Base-by-base conservation (phyloP, 169 alveolate species). In the Plasmodium billcollinsi region DNA sequence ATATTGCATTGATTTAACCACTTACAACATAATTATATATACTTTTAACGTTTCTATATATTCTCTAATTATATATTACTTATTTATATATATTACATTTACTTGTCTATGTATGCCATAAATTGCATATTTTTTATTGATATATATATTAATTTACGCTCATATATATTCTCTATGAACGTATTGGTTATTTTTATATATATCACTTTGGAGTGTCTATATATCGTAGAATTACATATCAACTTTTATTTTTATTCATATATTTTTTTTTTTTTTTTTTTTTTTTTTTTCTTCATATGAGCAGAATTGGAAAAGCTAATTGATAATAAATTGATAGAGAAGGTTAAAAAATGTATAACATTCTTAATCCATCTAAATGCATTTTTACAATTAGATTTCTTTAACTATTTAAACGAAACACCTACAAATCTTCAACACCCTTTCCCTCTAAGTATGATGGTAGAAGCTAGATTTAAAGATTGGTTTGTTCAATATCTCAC, bases 361-460 rank as follows among this genome's bases (percentile, higher is more conserved):
- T 78, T 78, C 5, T n/a, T 65, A 11, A 24, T 78, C 11, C 89
- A 78, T n/a, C 71, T 78, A 18, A 78, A 39, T 58, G 29, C 89
- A 54, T n/a, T 78, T 5, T 59, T 78, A 12, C 89, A 78, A 15
- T 18, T 78, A 45, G 89, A 78, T 20, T 78, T 78, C 56, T 78
- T 78, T 24, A 65, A 66, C 15, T 78, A 78, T 47, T 71, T 78
- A 12, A 78, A 78, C 49, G 89, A 78, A 45, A 63, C 71, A 1
- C 89, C 89, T 0, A 4, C 67, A 8, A 70, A 47, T 5, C 29
- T 26, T 18, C 70, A 21, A 18, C 89, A 78, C 8, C 78, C 89
- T 39, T 78, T 14, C 54, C 78, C 52, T 7, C 3, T 78, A 14
- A 78, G 67, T 2, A 78, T 78, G 89, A 4, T 50, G 1, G 54